phyloP scores from a whole-genome alignment of 441 rosid species.

The Adansonia madagascariensis region DNA sequence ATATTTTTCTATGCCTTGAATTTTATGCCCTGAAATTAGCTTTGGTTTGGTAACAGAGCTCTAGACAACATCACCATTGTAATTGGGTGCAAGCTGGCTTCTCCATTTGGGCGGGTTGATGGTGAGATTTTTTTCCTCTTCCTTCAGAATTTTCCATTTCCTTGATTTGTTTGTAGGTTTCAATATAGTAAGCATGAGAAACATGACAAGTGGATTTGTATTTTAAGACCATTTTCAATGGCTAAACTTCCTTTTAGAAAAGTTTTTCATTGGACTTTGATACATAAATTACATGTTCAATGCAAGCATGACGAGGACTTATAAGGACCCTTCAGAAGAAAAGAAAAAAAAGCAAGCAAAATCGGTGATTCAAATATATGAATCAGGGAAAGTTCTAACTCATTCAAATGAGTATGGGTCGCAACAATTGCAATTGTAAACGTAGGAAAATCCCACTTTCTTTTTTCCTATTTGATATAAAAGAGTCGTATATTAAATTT shows the following conservation, averaged over 20 bases:
- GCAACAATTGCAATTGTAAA: not conserved
- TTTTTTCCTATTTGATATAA: too few relatives aligned
- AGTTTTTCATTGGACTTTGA: not conserved
- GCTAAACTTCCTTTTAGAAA: not conserved
- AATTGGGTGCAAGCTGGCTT: slow-evolving; percentile 23
- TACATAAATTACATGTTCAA: not conserved
- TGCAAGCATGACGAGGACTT: not conserved
- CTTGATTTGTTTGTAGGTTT: not conserved
- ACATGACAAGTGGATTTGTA: too few relatives aligned
- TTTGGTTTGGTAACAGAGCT: slow-evolving; percentile 32
- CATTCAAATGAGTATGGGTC: slow-evolving; percentile 33
- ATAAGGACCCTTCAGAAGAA: not conserved
- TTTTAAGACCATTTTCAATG: not conserved
- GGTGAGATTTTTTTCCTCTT: not conserved
- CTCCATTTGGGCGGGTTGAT: not conserved
- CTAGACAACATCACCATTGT: not conserved
- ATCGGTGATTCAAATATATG: not conserved
- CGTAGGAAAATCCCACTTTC: too few relatives aligned
- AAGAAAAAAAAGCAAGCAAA: too few relatives aligned
- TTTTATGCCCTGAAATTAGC: slow-evolving; percentile 9
- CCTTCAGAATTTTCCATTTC: not conserved
- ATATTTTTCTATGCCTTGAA: slow-evolving; percentile 14
- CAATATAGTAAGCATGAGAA: not conserved
- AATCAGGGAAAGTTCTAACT: not conserved
- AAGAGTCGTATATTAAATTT: too few relatives aligned